These are phyloP conservation scores for Saururus chinensis DNA, from an alignment of 164 flowering plant genomes.

Conservation along the genomic window DNA sequence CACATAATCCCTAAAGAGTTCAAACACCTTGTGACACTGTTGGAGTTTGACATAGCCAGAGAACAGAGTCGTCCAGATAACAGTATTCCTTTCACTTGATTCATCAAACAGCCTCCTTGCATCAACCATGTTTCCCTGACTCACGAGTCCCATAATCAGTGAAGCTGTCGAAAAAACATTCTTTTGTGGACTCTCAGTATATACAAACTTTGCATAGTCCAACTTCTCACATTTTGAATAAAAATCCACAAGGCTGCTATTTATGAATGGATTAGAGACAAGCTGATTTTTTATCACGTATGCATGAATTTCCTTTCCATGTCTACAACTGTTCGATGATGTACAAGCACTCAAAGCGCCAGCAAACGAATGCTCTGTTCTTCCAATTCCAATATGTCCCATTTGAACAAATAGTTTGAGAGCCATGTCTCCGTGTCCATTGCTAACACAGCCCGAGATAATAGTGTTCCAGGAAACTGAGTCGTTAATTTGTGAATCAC, in stretches of 20 bases:
- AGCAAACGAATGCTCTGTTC: constrained; percentile 54
- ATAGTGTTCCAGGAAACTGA: constrained; percentile 72
- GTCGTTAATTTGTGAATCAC: constrained; percentile 38
- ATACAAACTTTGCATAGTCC: constrained; percentile 48
- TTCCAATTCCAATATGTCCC: constrained; percentile 32
- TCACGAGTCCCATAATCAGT: constrained; percentile 54
- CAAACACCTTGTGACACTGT: constrained; percentile 43
- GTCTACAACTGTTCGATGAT: constrained; percentile 26
- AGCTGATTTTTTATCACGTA: constrained; percentile 42
- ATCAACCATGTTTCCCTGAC: no score
- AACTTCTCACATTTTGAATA: constrained; percentile 68
- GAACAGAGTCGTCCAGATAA: constrained; percentile 68
- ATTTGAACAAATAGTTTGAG: constrained; percentile 40
- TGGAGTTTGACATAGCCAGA: constrained; percentile 51
- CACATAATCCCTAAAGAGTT: constrained; percentile 37
- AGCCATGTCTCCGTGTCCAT: constrained; percentile 34
- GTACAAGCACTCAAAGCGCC: constrained; percentile 57
- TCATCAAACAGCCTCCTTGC: constrained; percentile 56
- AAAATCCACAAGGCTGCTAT: constrained; percentile 58
- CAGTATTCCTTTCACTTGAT: constrained; percentile 41
- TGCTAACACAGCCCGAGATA: constrained; percentile 54
- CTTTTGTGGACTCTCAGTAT: constrained; percentile 11
- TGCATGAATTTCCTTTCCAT: constrained; percentile 62
- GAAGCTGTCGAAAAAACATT: constrained; percentile 45
- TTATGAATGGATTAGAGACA: constrained; percentile 41